Conservation (phyloP, 768 basidiomycete species). For the Tulasnella sp. region DNA sequence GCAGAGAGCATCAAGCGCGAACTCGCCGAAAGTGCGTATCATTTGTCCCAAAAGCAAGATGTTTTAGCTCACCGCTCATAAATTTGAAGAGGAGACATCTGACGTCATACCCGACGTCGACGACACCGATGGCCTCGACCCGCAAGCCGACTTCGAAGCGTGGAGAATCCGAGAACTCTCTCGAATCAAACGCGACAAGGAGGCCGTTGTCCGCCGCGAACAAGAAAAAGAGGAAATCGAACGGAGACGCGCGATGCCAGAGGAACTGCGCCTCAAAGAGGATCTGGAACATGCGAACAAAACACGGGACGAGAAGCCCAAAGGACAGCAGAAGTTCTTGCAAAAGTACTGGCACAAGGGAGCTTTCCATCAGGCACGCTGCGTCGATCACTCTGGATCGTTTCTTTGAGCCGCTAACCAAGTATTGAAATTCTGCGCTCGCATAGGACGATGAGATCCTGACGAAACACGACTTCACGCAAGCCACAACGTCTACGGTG, state of each 20-base stretch:
- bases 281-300: constrained; percentile 81
- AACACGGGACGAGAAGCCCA: constrained; percentile 74
- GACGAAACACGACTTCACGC: constrained; percentile 71
- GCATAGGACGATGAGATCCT: constrained; percentile 80
- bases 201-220: constrained; percentile 69
- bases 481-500: constrained; percentile 76
- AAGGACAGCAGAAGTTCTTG: constrained; percentile 83
- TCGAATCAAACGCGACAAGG: constrained; percentile 91
- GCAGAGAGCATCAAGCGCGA: constrained; percentile 90
- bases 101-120: constrained; percentile 78
- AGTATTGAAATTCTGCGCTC: neutral
- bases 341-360: constrained; percentile 99
- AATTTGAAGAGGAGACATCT: constrained; percentile 68
- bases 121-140: constrained; percentile 89
- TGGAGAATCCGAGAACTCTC: constrained; percentile 91
- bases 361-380: constrained; percentile 85
- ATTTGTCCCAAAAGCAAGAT: neutral
- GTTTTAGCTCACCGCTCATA: neutral
- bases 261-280: constrained; percentile 84
- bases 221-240: constrained; percentile 87
- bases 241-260: constrained; percentile 80
- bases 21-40: constrained; percentile 70
- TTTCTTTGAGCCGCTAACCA: neutral
- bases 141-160: constrained; percentile 82
- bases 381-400: neutral